phyloP scores from a whole-genome alignment of 2,329 filamentous ascomycete genomes.

The Penicillium griseofulvum region DNA sequence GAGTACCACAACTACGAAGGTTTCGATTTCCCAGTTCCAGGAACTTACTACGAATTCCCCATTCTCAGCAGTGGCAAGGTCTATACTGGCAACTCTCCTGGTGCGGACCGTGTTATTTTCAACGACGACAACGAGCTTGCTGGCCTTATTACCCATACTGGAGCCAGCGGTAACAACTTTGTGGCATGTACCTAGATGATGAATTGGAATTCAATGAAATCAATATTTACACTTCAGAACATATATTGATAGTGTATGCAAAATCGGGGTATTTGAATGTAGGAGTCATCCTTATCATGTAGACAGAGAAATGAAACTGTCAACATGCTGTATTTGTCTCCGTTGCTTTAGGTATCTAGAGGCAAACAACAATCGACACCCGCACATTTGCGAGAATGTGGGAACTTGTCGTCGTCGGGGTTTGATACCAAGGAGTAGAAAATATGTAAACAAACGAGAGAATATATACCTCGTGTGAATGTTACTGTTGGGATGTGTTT shows the following conservation, averaged over 20 bases:
- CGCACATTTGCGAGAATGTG: conserved; percentile 18
- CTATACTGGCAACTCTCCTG: conserved; percentile 62
- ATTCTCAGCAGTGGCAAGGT: conserved; percentile 49
- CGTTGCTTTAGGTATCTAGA: conserved; percentile 19
- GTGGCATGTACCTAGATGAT: conserved; percentile 52
- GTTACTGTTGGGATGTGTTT: neutral
- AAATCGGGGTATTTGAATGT: conserved; percentile 8
- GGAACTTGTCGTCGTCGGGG: conserved; percentile 23
- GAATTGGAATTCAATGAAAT: conserved; percentile 37
- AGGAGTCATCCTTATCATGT: conserved; percentile 18
- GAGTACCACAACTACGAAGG: conserved; percentile 62
- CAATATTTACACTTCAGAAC: conserved; percentile 39
- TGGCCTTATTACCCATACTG: conserved; percentile 68
- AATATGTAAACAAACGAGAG: neutral
- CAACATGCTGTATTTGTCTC: conserved; percentile 17
- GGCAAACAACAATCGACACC: conserved; percentile 24
- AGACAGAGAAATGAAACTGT: conserved; percentile 17
- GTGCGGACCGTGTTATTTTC: conserved; percentile 66
- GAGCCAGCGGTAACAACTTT: conserved; percentile 66
- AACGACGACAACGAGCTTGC: conserved; percentile 57
- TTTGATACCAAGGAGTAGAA: conserved; percentile 11
- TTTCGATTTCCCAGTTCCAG: conserved; percentile 57
- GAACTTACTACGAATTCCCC: conserved; percentile 65
- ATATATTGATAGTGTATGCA: neutral
- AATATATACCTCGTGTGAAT: neutral